Conservation (phyloP, 2,329 filamentous ascomycete genomes). For the Neofusicoccum sp. region DNA sequence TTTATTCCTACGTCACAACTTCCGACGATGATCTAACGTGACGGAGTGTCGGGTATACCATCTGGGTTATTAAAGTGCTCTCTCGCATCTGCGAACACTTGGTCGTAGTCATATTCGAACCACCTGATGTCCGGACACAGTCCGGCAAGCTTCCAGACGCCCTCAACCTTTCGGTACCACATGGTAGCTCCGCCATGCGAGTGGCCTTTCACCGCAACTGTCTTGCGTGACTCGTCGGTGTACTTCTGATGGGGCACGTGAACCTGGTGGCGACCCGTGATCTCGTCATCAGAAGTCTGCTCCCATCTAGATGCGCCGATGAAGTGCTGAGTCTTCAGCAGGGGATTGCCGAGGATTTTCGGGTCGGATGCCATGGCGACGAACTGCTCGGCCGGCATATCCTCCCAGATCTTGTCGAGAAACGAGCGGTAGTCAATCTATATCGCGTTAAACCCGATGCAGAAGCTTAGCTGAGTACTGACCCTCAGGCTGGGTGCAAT, state of each 20-base stretch:
- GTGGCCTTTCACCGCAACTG: slow-evolving; percentile 57
- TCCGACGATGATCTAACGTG: no score
- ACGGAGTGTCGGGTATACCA: no score
- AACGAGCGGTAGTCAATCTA: slow-evolving; percentile 70
- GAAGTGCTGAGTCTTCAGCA: slow-evolving; percentile 61
- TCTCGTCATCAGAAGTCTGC: slow-evolving; percentile 50
- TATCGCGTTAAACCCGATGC: slow-evolving; percentile 25
- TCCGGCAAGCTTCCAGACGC: slow-evolving; percentile 61
- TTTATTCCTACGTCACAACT: no score
- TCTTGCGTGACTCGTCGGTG: slow-evolving; percentile 47
- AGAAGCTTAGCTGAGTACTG: slow-evolving; percentile 28
- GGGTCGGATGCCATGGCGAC: slow-evolving; percentile 55
- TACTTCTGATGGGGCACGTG: slow-evolving; percentile 61
- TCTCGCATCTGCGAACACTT: slow-evolving; percentile 49
- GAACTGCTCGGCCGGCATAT: slow-evolving; percentile 58
- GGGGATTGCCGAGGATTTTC: slow-evolving; percentile 56
- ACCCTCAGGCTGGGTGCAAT: slow-evolving; percentile 63
- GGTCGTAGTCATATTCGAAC: slow-evolving; percentile 59
- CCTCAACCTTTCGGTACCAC: slow-evolving; percentile 59
- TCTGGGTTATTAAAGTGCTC: no score
- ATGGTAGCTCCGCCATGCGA: slow-evolving; percentile 57
- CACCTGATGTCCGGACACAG: slow-evolving; percentile 57
- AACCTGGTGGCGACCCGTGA: slow-evolving; percentile 59
- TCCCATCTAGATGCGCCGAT: slow-evolving; percentile 57
- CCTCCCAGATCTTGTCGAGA: slow-evolving; percentile 58